These are phyloP conservation scores for Jatropha curcas DNA, from an alignment of 345 rosid species.

Conservation along the genomic window DNA sequence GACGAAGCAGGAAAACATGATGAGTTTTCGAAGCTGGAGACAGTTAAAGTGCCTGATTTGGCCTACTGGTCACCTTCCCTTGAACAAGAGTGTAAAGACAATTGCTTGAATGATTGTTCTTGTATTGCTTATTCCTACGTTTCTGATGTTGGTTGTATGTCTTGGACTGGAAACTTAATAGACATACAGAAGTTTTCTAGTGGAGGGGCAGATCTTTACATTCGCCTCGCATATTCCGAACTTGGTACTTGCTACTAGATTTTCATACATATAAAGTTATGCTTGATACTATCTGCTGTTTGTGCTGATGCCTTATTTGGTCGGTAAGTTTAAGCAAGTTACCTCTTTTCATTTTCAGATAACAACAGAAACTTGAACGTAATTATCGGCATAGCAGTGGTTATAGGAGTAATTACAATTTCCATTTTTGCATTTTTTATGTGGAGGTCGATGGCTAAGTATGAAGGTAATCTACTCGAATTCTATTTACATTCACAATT, in stretches of 20 bases:
- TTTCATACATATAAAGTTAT: neutral
- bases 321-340: neutral
- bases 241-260: slow-evolving; percentile 28
- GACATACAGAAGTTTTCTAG: slow-evolving; percentile 36
- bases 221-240: slow-evolving; percentile 47
- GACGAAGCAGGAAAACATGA: slow-evolving; percentile 17
- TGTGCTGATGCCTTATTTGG: neutral
- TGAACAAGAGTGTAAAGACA: slow-evolving; percentile 32
- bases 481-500: neutral
- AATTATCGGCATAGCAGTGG: neutral
- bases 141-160: slow-evolving; percentile 43
- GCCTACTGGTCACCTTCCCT: slow-evolving; percentile 3
- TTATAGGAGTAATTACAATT: slow-evolving; percentile 13
- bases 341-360: slow-evolving; percentile 15
- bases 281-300: neutral
- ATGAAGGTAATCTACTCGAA: slow-evolving; percentile 18
- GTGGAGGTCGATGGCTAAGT: slow-evolving; percentile 21
- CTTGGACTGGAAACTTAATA: slow-evolving; percentile 43
- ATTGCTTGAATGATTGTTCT: slow-evolving; percentile 50
- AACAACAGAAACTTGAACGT: neutral
- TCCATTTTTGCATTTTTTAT: neutral
- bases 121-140: slow-evolving; percentile 53
- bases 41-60: slow-evolving; percentile 19
- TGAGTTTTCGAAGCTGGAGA: slow-evolving; percentile 21
- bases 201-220: slow-evolving; percentile 40